Evolutionary conservation across 345 rosid species (phyloP).

Genomic region (Hevea brasiliensis): DNA sequence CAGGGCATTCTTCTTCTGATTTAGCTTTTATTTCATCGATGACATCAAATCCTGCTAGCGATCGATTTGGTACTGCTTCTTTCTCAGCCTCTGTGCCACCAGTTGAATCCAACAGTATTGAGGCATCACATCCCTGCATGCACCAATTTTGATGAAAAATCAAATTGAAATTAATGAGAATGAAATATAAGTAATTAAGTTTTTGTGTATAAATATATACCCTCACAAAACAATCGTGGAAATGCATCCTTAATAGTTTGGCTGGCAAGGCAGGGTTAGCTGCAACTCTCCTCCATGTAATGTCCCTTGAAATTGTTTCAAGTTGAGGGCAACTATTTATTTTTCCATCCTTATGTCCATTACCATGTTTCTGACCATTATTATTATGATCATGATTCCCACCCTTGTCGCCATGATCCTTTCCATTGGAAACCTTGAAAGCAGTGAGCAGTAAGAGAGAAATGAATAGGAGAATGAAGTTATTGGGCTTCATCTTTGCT

Average conservation of each 20-base stretch:
- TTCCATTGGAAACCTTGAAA: too few relatives aligned
- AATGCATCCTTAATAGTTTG: conserved; percentile 54
- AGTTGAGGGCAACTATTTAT: conserved; percentile 32
- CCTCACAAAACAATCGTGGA: conserved; percentile 69
- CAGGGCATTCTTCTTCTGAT: conserved; percentile 50
- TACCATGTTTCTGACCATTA: too few relatives aligned
- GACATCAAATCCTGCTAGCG: conserved; percentile 49
- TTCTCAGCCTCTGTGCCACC: conserved; percentile 41
- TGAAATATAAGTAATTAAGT: not conserved
- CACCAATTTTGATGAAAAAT: not conserved
- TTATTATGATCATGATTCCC: too few relatives aligned
- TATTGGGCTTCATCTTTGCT: too few relatives aligned
- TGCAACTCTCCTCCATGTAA: conserved; percentile 28
- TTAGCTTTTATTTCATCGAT: conserved; percentile 56
- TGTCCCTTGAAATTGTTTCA: conserved; percentile 38
- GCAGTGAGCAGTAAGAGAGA: too few relatives aligned
- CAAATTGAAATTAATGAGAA: not conserved
- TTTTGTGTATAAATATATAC: conserved; percentile 33
- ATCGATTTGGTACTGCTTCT: conserved; percentile 50
- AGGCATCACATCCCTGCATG: conserved; percentile 63
- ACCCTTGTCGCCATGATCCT: too few relatives aligned
- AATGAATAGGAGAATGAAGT: too few relatives aligned
- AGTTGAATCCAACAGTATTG: conserved; percentile 45
- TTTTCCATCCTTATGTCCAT: too few relatives aligned
- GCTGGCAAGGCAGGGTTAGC: conserved; percentile 43